Evolutionary conservation across 345 rosid genomes (phyloP), one percentile per base, ranked within the genome.

Genomic region (Linum tenue): DNA sequence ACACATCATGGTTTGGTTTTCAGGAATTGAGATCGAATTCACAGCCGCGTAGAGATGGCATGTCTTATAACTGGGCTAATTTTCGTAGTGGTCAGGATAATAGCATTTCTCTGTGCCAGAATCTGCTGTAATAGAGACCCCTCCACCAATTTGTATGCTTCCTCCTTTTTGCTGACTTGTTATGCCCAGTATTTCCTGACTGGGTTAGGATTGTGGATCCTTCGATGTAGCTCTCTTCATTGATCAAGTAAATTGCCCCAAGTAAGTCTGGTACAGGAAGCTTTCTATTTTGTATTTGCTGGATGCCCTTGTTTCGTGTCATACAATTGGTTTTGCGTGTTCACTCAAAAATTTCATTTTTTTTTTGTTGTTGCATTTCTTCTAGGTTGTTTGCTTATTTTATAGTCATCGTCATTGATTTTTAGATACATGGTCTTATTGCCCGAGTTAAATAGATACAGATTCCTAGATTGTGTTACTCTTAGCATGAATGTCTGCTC

Each of bases 71-170:
- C 96, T 64, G 85, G 86, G 64, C 79, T 89, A 70, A 87, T 89
- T 61, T 95, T 91, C 82, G 72, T 66, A 14, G 90, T 87, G 78
- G 72, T 87, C 70, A 96, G 98, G 72, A 72, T 91, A 65, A 86
- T 95, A 59, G 84, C 84, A 37, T 82, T 86, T 5, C 72, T 95
- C 59, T 89, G 94, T 74, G 84, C 83, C 68, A 83, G 94, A 84
- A 89, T 91, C 68, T 95, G 96, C 82, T 95, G 85, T 86, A 87
- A 82, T 74, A 78, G 81, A 72, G 96, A 98, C 38, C 94, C 96
- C 53, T 83, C 98, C 64, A 66, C 99, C 8, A 95, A 91, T 77
- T 78, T 91, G 98, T 95, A 84, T 53, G 96, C 59, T 59, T 64
- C 35, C 53, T 14, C 58, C 37, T 55, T n/a, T 42, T 43, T 35